Conservation (phyloP, 176 grass and related monocot genomes). For the Otatea glauca region DNA sequence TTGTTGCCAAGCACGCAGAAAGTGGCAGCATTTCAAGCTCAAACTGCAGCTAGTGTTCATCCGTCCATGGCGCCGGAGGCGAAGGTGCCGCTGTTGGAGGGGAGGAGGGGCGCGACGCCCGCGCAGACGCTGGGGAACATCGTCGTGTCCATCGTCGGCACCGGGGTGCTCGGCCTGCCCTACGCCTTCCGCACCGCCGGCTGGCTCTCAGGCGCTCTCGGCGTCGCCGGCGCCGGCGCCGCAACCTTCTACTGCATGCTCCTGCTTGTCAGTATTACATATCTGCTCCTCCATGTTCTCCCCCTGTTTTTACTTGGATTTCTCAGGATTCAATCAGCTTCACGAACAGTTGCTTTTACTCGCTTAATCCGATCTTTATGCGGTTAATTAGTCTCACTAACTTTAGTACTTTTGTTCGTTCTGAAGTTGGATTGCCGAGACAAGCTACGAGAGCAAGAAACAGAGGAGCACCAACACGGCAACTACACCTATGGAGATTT, state of each 20-base stretch:
- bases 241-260: conserved; percentile 93
- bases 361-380: neutral
- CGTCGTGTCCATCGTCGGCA: conserved; percentile 89
- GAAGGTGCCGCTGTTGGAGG: conserved; percentile 50
- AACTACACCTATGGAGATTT: conserved; percentile 74
- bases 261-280: conserved; percentile 61
- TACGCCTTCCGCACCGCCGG: conserved; percentile 77
- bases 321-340: neutral
- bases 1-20: neutral
- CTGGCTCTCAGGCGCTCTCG: conserved; percentile 66
- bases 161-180: conserved; percentile 80
- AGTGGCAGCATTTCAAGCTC: neutral
- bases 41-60: neutral
- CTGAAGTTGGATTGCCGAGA: conserved; percentile 75
- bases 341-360: neutral
- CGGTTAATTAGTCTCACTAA: neutral
- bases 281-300: neutral
- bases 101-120: conserved; percentile 51
- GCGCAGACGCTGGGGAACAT: conserved; percentile 86
- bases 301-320: neutral
- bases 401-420: neutral
- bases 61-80: conserved; percentile 13
- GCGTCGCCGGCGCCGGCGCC: conserved; percentile 53
- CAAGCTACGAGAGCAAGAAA: conserved; percentile 62
- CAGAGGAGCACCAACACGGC: conserved; percentile 30